These are phyloP conservation scores for Exophiala sideris DNA, from an alignment of 2,329 filamentous ascomycete species.

Conservation along the genomic window DNA sequence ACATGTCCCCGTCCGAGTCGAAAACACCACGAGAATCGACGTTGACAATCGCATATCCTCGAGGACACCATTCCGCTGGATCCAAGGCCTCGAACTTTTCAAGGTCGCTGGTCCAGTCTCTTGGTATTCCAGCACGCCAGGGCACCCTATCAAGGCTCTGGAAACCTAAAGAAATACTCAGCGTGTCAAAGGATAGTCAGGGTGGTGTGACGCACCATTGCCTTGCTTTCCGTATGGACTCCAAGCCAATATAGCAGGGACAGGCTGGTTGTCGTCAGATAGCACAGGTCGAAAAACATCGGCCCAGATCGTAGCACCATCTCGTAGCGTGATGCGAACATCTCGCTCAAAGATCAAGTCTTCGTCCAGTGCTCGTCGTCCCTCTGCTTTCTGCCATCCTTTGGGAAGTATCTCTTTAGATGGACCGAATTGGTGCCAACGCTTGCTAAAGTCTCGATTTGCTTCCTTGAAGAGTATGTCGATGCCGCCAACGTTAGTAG, in stretches of 20 bases:
- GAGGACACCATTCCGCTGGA: conserved; percentile 32
- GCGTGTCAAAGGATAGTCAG: conserved; percentile 16
- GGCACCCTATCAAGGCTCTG: conserved; percentile 15
- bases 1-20: conserved; percentile 33
- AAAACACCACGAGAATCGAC: conserved; percentile 31
- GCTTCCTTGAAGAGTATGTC: conserved; percentile 7
- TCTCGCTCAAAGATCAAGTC: conserved; percentile 29
- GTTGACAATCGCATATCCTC: conserved; percentile 34
- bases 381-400: conserved; percentile 23
- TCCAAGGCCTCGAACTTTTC: conserved; percentile 31
- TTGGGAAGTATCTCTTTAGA: conserved; percentile 18
- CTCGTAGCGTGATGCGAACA: conserved; percentile 28
- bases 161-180: conserved; percentile 11
- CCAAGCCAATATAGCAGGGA: conserved; percentile 32
- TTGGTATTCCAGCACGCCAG: conserved; percentile 16
- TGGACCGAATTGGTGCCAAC: conserved; percentile 22
- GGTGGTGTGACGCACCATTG: conserved; percentile 12
- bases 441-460: conserved; percentile 20
- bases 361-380: conserved; percentile 13
- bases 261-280: conserved; percentile 11
- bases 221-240: conserved; percentile 33
- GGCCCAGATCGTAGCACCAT: conserved; percentile 28
- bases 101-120: conserved; percentile 13
- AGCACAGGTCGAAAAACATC: conserved; percentile 30
- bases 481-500: conserved; percentile 5